These are phyloP conservation scores for Candolleomyces aberdarensis DNA, from an alignment of 768 basidiomycete genomes.

Conservation along the genomic window DNA sequence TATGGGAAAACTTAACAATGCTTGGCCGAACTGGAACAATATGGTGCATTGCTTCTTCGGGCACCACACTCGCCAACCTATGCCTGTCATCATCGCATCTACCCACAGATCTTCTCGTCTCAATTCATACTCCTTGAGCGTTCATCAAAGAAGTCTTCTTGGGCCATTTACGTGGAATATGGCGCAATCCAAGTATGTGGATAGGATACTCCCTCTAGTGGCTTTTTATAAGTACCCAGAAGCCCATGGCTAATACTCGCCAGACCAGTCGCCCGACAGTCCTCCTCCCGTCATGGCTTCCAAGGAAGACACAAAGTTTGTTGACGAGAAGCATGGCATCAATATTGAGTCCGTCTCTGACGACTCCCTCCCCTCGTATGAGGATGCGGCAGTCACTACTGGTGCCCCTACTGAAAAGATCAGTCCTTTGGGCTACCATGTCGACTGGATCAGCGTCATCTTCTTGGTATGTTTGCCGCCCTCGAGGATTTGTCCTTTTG, in stretches of 20 bases:
- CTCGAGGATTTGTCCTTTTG: neutral
- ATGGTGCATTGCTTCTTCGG: neutral
- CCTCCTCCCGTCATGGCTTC: conserved; percentile 14
- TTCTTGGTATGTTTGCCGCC: conserved; percentile 17
- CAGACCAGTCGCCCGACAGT: neutral
- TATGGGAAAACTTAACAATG: neutral
- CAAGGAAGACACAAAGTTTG: conserved; percentile 7
- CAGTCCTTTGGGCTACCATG: conserved; percentile 34
- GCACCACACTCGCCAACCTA: neutral
- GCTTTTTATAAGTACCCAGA: neutral
- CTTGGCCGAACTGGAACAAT: neutral
- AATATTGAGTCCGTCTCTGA: conserved; percentile 12
- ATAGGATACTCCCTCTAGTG: neutral
- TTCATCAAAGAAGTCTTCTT: conserved; percentile 3
- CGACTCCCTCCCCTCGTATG: conserved; percentile 21
- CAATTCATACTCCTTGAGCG: neutral
- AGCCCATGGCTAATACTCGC: neutral
- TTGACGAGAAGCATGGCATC: conserved; percentile 14
- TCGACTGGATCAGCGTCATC: conserved; percentile 25
- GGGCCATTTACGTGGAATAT: neutral
- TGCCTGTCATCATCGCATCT: neutral
- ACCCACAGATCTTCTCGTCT: neutral
- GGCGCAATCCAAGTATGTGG: neutral
- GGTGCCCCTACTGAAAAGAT: conserved; percentile 30
- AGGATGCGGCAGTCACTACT: conserved; percentile 23